Conservation (phyloP, 495 filamentous ascomycete genomes). For the Penicillium malachiteum region DNA sequence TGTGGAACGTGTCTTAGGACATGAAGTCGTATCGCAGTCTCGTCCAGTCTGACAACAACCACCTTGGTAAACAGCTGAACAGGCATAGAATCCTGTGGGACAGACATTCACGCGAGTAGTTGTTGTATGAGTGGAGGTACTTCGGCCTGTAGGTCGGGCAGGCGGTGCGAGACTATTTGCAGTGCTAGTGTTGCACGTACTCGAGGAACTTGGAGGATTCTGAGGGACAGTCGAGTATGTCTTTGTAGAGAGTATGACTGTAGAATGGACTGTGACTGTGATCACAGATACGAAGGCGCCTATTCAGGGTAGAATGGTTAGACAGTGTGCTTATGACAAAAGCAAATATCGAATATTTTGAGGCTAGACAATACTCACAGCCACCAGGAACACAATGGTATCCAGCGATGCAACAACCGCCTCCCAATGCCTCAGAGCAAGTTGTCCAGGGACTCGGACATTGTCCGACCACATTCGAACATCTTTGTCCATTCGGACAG, state of each 20-base stretch:
- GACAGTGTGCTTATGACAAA: too few species aligned
- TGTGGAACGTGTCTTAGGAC: slow-evolving; percentile 59
- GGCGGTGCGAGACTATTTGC: slow-evolving; percentile 42
- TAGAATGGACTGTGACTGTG: slow-evolving; percentile 47
- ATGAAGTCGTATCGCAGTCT: slow-evolving; percentile 71
- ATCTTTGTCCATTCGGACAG: slow-evolving; percentile 71
- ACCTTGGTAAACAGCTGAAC: slow-evolving; percentile 62
- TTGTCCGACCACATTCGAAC: slow-evolving; percentile 59
- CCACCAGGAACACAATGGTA: slow-evolving; percentile 77
- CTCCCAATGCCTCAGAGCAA: slow-evolving; percentile 68
- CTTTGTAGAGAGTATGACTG: slow-evolving; percentile 39
- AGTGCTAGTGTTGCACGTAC: slow-evolving; percentile 4
- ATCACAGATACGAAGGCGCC: slow-evolving; percentile 47
- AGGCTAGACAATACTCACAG: slow-evolving; percentile 56
- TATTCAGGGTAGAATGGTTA: slow-evolving; percentile 8
- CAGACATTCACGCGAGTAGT: slow-evolving; percentile 37
- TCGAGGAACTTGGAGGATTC: slow-evolving; percentile 24
- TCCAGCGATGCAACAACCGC: slow-evolving; percentile 84
- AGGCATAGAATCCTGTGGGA: slow-evolving; percentile 75
- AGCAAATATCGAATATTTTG: too few species aligned
- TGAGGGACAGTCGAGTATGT: slow-evolving; percentile 38
- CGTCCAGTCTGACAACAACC: slow-evolving; percentile 83
- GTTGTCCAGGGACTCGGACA: slow-evolving; percentile 65
- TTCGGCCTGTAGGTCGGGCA: slow-evolving; percentile 50
- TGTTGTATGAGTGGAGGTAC: slow-evolving; percentile 25